Evolutionary conservation across 768 basidiomycete species (phyloP), one percentile per base, ranked within the genome.

Genomic region (Pisolithus orientalis): DNA sequence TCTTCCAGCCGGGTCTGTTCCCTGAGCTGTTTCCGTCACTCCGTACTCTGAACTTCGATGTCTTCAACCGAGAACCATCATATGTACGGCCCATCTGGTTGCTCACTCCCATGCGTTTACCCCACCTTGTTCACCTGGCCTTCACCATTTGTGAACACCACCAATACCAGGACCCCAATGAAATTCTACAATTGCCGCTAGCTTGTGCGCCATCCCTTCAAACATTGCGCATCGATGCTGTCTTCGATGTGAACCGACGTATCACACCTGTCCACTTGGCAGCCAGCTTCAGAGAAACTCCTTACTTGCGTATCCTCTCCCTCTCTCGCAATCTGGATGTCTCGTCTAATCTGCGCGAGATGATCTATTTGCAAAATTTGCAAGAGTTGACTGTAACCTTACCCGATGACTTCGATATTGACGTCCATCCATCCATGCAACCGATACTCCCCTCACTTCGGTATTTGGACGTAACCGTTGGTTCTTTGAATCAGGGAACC

Each of bases 401-500:
- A 31, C 59, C 57, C 39, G 47, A 31, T n/a, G 54, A 67, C 31
- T 57, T 65, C n/a, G 27, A 39, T 28, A 38, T 50, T 21, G 51
- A 54, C 39, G 45, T 63, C 48, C 38, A 13, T 0, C 29, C 24
- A 7, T 13, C 24, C 28, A 25, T 21, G 6, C 39, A 45, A 57
- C 16, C 55, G 51, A 14, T 54, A 5, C 66, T 68, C 44, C 59
- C 62, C 4, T 43, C 46, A 40, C 47, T 68, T 27, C 60, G 38
- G 38, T 51, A 46, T 14, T 29, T 69, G 44, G 62, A 59, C 24
- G 48, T 68, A 45, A 24, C 40, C 43, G 58, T 66, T 17, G 21
- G 57, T 21, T 57, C 59, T 14, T 62, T 68, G 10, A 53, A 59
- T 2, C 65, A 65, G 49, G 69, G 66, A 37, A 58, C 64, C 16